Conservation (phyloP, 139 green algal species). For the Picochlorum sp. region DNA sequence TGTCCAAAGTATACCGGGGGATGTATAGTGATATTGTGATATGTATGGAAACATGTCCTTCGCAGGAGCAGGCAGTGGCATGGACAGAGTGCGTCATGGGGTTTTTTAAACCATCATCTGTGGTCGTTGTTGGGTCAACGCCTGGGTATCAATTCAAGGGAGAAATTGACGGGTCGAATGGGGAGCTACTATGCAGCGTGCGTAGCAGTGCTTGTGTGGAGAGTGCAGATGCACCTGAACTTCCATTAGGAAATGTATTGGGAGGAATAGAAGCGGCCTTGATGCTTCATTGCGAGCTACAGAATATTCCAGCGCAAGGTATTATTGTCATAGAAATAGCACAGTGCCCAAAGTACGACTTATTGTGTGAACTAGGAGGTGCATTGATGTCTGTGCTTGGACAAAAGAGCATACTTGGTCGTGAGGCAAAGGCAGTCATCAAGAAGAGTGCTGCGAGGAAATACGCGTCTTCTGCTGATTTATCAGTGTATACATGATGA, state of each 20-base stretch:
- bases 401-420: neutral
- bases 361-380: neutral
- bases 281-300: neutral
- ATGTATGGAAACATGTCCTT: neutral
- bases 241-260: neutral
- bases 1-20: neutral
- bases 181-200: conserved; percentile 9
- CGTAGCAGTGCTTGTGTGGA: neutral
- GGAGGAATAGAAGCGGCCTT: neutral
- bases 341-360: neutral
- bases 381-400: neutral
- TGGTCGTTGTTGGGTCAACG: neutral
- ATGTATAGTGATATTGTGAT: neutral
- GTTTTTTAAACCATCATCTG: neutral
- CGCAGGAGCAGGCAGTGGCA: neutral
- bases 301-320: neutral
- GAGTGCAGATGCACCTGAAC: neutral
- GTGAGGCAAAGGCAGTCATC: neutral
- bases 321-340: neutral
- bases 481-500: conserved; percentile 7
- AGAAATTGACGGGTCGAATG: conserved; percentile 14
- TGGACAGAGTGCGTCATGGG: neutral
- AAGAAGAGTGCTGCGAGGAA: neutral
- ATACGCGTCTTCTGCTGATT: conserved; percentile 1
- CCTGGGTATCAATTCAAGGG: neutral